Evolutionary conservation across 176 grass and related monocot species (phyloP), one percentile per base, ranked within the genome.

Genomic region (Avena atlantica): DNA sequence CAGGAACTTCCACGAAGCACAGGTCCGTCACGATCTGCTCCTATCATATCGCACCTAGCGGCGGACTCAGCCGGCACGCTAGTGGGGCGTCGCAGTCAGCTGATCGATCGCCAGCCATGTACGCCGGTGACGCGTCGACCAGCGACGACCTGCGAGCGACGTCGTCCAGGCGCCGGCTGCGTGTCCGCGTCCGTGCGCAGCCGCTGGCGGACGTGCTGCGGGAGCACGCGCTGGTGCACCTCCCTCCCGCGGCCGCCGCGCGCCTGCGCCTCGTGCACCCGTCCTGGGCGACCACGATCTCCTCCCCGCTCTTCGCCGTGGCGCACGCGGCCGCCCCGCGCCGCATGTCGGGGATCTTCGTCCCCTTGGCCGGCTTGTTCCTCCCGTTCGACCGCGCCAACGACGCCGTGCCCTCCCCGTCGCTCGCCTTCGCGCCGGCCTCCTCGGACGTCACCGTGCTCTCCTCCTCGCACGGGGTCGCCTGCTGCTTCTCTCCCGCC

Each of bases 271-370:
- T 83, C 47, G 92, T 91, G 61, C 74, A 86, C 70, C 69, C 76
- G 29, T 67, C 92, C 4, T 94, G 89, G 92, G 61, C 29, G 34
- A 14, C 25, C 0, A 0, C 21, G 29, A 21, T 94, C 25, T 49
- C 84, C 3, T 89, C 92, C 34, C 84, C 89, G 55, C 70, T 94
- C 84, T 94, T 94, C 84, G 53, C 92, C 56, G 83, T 85, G 15
- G 42, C 31, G n/a, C 93, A 91, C 70, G 83, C 85, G 66, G 84
- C 68, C 5, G 15, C 86, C 31, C 69, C 81, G 47, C 84, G 88
- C 14, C 23, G 48, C 0, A 2, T 51, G 12, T 89, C 92, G 16
- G 92, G 92, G 0, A 2, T 89, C 56, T 94, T 93, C 84, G 2
- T 76, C 1, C 45, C 69, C 10, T 5, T 13, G 2, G 15, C 52